A percentile compares a stretch with the other conserved stretches of the same genome.
phyloP scores from a whole-genome alignment of 2,329 filamentous ascomycete genomes.

The Aotearoamyces nothofagi region DNA sequence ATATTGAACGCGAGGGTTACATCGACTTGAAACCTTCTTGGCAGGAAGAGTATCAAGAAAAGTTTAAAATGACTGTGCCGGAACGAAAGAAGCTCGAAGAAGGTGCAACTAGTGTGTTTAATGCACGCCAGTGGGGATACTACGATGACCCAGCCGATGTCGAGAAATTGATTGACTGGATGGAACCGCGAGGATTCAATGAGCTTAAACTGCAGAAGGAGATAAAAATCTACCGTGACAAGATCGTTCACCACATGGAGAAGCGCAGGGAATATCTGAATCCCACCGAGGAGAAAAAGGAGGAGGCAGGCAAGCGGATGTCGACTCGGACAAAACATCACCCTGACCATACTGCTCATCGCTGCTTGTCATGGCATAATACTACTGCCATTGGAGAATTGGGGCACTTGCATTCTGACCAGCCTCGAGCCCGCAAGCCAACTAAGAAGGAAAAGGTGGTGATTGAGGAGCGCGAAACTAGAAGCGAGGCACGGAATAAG shows the following conservation, averaged over 20 bases:
- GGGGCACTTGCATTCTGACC: slow-evolving; percentile 45
- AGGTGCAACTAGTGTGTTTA: slow-evolving; percentile 61
- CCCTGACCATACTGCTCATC: slow-evolving; percentile 34
- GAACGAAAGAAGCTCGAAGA: slow-evolving; percentile 81
- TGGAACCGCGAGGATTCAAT: slow-evolving; percentile 74
- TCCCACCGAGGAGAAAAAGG: slow-evolving; percentile 31
- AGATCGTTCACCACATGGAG: slow-evolving; percentile 67
- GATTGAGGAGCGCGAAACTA: slow-evolving; percentile 24
- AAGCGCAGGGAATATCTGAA: slow-evolving; percentile 60
- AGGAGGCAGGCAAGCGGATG: slow-evolving; percentile 31
- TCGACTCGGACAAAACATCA: slow-evolving; percentile 47
- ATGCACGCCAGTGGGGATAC: slow-evolving; percentile 78
- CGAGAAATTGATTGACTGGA: slow-evolving; percentile 69
- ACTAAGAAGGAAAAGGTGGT: slow-evolving; percentile 14
- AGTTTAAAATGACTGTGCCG: slow-evolving; percentile 68
- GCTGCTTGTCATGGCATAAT: slow-evolving; percentile 53
- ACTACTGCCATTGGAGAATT: slow-evolving; percentile 39
- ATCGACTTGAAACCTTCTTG: slow-evolving; percentile 61
- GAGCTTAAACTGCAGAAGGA: slow-evolving; percentile 84
- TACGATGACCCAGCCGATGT: slow-evolving; percentile 69
- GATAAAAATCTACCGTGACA: slow-evolving; percentile 58
- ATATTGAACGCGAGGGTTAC: slow-evolving; percentile 73
- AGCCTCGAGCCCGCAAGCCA: slow-evolving; percentile 27
- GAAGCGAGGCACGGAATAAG: slow-evolving; percentile 16
- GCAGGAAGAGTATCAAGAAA: slow-evolving; percentile 59